A percentile compares a stretch with the other conserved stretches of the same genome.
Conservation (phyloP, 192 early-diverging fungal genomes). For the Coemansia sp. region DNA sequence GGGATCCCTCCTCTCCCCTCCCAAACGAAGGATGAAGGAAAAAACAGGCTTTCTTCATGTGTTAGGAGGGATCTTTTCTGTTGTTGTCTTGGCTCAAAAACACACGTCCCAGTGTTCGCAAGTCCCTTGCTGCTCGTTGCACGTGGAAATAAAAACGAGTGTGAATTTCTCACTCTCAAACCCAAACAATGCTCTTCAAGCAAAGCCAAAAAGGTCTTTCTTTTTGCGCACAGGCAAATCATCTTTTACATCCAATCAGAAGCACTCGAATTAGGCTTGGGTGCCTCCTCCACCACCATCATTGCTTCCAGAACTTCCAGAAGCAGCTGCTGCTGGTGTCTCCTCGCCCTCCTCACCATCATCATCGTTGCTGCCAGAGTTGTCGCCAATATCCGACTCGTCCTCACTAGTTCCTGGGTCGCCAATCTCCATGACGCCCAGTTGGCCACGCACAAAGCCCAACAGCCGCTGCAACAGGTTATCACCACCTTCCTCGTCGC, state of each 20-base stretch:
- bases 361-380: not conserved
- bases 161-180: too few species aligned
- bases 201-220: too few species aligned
- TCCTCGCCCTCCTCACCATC: not conserved
- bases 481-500: slow-evolving; percentile 13
- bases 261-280: slow-evolving; percentile 1
- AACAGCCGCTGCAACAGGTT: slow-evolving; percentile 24
- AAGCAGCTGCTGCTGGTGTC: not conserved
- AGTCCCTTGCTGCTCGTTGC: too few species aligned
- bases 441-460: slow-evolving; percentile 5
- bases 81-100: too few species aligned
- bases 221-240: not conserved
- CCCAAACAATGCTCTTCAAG: too few species aligned
- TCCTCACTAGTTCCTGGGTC: slow-evolving; percentile 46
- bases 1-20: not conserved
- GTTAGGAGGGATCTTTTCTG: too few species aligned
- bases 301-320: too few species aligned
- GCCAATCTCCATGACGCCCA: slow-evolving; percentile 5
- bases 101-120: too few species aligned
- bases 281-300: too few species aligned
- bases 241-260: not conserved
- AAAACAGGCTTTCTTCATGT: too few species aligned
- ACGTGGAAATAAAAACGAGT: too few species aligned
- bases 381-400: slow-evolving; percentile 9
- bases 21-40: too few species aligned